Evolutionary conservation across 352 stramenopile genomes (phyloP).

Genomic region (Globisporangium megalacanthum): DNA sequence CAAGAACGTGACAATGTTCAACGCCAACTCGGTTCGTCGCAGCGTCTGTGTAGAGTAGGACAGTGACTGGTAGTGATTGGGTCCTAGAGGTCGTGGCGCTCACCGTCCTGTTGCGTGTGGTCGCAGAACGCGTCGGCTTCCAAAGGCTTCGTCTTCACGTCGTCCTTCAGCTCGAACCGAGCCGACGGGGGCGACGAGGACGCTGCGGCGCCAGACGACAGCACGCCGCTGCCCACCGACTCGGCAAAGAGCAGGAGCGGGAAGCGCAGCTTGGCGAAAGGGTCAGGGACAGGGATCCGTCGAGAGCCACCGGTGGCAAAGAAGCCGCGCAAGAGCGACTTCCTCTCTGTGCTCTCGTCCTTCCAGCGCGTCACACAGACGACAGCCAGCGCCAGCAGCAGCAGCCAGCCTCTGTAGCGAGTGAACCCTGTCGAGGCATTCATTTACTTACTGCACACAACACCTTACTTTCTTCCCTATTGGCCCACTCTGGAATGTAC

Average conservation of each 20-base stretch:
- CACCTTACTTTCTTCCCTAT: no score
- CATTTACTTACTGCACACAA: no score
- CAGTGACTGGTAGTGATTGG: no score
- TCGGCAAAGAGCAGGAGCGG: conserved; percentile 35
- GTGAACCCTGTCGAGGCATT: no score
- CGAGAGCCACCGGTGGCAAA: conserved; percentile 14
- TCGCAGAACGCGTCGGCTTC: conserved; percentile 16
- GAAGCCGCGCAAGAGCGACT: conserved; percentile 38
- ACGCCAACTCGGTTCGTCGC: conserved; percentile 45
- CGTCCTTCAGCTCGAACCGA: conserved; percentile 49
- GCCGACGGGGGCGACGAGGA: conserved; percentile 33
- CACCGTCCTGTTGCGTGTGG: conserved; percentile 3
- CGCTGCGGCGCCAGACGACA: conserved; percentile 19
- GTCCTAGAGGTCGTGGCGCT: no score
- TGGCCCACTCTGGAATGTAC: no score
- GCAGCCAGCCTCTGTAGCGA: conserved; percentile 28
- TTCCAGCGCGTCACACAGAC: conserved; percentile 55
- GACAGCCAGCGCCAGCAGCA: conserved; percentile 21
- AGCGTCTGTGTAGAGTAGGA: background rate
- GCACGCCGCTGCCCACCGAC: conserved; percentile 23
- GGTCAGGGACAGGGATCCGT: no score
- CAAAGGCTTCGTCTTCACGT: conserved; percentile 82
- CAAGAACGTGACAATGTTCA: conserved; percentile 72
- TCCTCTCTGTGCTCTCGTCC: conserved; percentile 67
- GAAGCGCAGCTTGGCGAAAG: conserved; percentile 9